Percentiles rank a stretch among this genome's conserved stretches.
These are phyloP conservation scores for Podila clonocystis DNA, from an alignment of 192 early-diverging fungal genomes.

Conservation along the genomic window DNA sequence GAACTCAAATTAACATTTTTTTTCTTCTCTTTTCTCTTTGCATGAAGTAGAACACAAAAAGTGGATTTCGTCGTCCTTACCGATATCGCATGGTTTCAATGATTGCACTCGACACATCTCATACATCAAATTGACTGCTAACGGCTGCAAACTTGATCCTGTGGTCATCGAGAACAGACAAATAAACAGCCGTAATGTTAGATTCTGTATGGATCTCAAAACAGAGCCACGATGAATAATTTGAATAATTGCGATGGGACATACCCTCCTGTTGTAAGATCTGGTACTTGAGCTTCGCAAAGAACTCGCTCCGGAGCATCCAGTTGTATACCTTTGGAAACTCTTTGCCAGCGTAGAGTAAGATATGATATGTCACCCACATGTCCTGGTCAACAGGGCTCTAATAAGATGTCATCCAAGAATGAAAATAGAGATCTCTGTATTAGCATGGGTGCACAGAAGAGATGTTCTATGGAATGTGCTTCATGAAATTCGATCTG, in stretches of 20 bases:
- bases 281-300: slow-evolving; percentile 61
- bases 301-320: slow-evolving; percentile 52
- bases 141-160: slow-evolving; percentile 44
- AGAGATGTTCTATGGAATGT: too few relatives aligned
- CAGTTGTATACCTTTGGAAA: slow-evolving; percentile 52
- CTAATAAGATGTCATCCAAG: neutral
- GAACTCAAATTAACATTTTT: neutral
- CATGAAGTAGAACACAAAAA: slow-evolving; percentile 3
- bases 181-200: neutral
- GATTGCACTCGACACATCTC: slow-evolving; percentile 69
- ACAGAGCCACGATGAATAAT: neutral
- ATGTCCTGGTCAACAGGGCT: slow-evolving; percentile 46
- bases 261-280: slow-evolving; percentile 44
- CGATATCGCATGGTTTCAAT: slow-evolving; percentile 59
- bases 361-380: slow-evolving; percentile 53
- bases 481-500: too few relatives aligned
- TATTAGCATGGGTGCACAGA: neutral
- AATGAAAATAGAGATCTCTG: neutral
- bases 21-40: neutral
- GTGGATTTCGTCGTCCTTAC: slow-evolving; percentile 35
- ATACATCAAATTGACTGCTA: slow-evolving; percentile 65
- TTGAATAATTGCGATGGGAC: neutral
- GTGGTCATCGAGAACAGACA: neutral
- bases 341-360: slow-evolving; percentile 61
- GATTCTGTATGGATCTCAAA: neutral